These are phyloP conservation scores for Gaultheria prostrata DNA, from an alignment of 148 eudicot species.

Conservation along the genomic window DNA sequence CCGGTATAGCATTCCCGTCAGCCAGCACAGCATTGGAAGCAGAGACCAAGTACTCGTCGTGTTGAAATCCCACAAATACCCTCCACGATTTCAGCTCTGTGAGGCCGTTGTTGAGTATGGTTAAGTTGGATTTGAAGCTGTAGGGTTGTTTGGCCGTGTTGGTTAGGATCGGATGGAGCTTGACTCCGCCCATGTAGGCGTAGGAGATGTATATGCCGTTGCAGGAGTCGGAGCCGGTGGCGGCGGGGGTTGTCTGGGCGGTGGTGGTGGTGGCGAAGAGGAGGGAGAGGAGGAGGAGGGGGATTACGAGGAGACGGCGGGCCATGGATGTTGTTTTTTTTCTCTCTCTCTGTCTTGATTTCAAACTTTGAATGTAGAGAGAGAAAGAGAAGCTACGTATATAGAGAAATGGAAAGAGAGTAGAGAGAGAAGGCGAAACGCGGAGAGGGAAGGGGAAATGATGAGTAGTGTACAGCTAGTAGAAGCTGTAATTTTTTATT, in stretches of 20 bases:
- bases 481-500: constrained; percentile 5
- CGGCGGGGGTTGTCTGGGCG: background rate
- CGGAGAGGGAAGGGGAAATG: constrained; percentile 9
- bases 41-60: constrained; percentile 52
- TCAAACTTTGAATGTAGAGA: constrained; percentile 12
- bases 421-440: background rate
- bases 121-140: constrained; percentile 52
- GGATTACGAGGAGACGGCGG: background rate
- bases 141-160: constrained; percentile 42
- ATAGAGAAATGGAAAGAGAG: background rate
- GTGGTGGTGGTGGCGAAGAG: constrained; percentile 5
- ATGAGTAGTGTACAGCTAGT: background rate
- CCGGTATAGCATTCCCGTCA: constrained; percentile 52
- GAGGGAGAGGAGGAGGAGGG: background rate
- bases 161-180: constrained; percentile 26
- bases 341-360: background rate
- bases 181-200: constrained; percentile 13
- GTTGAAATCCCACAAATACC: constrained; percentile 52
- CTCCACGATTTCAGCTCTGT: constrained; percentile 53
- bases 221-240: constrained; percentile 29
- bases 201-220: constrained; percentile 35
- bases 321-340: constrained; percentile 15
- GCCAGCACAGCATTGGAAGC: constrained; percentile 42
- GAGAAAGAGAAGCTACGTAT: background rate
- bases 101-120: constrained; percentile 46